Evolutionary conservation across 2,329 filamentous ascomycete genomes (phyloP), one percentile per base, ranked within the genome.

Genomic region (Ophiognomonia clavigignenti-juglandacearum): DNA sequence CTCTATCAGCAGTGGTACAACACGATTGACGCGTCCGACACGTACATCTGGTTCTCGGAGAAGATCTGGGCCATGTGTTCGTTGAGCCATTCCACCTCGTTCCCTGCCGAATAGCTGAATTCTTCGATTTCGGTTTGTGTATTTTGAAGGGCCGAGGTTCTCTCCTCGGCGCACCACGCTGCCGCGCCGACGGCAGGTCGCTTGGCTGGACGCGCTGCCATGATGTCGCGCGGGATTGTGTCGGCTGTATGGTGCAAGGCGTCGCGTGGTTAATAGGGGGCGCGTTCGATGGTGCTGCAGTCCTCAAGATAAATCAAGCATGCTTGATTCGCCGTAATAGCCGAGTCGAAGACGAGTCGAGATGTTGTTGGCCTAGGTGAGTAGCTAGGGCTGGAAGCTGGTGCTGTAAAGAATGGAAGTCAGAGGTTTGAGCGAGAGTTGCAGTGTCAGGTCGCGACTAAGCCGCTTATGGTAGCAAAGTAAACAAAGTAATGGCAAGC

Each of bases 11-110:
- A 20, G 39, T 22, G 23, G 14, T 35, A 27, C 23, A 16, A 14
- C 37, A 29, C 16, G 23, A 26, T 50, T 24, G 4, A 31, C n/a
- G 50, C 37, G 38, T 44, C 27, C 35, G 44, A 47, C 23, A 77
- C 86, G 60, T 80, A 96, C 93, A 90, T 80, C 68, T 91, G 82
- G 61, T 90, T 86, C 58, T 85, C 83, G 59, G 83, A 85, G 64
- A 97, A 95, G 60, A 98, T 88, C 54, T 95, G 89, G 41, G 82
- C 82, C 92, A 98, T 96, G 66, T 98, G 93, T 70, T 97, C 93
- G 61, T 98, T 97, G 58, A 98, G 74, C 93, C 93, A 98, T 64
- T 97, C 91, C 61, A 97, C 73, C 65, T 98, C 93, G 68, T 97
- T 95, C 49, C 88, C 82, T 53, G 88, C 91, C 24, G 90, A 89